Percentiles rank a stretch among this genome's conserved stretches.
These are phyloP conservation scores for Solanum chilense DNA, from an alignment of 257 asterid species.

Conservation along the genomic window DNA sequence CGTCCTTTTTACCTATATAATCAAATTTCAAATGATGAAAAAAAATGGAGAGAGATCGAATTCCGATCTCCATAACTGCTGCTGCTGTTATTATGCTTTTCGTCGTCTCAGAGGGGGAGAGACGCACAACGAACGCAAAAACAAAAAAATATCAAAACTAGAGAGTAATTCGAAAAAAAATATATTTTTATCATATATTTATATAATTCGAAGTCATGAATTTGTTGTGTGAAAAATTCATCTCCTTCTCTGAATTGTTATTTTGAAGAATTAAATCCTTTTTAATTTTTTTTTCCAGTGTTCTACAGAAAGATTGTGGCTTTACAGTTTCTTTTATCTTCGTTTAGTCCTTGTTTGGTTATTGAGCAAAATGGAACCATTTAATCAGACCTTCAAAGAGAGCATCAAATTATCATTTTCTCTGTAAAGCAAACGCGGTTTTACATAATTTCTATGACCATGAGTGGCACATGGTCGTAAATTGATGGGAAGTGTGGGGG, in stretches of 20 bases:
- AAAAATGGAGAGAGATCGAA: neutral
- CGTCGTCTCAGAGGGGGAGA: neutral
- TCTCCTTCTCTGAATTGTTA: neutral
- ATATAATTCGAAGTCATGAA: neutral
- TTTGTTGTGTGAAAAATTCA: neutral
- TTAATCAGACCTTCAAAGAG: neutral
- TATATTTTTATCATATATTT: neutral
- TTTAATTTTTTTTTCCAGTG: neutral
- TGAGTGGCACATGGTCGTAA: neutral
- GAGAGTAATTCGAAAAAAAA: neutral
- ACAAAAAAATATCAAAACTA: neutral
- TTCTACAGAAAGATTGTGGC: neutral
- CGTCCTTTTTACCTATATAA: neutral
- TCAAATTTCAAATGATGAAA: neutral
- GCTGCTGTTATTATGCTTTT: neutral
- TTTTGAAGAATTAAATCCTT: neutral
- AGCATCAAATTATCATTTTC: neutral
- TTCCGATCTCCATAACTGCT: neutral
- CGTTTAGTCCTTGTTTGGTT: neutral
- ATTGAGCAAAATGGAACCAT: neutral
- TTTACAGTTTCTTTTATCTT: neutral
- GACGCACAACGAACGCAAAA: neutral
- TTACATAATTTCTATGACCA: neutral
- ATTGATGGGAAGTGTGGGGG: neutral
- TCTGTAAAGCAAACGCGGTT: neutral